A percentile compares a stretch with the other conserved stretches of the same genome.
phyloP scores from a whole-genome alignment of 305 asterid species.

The Plantago rigida region DNA sequence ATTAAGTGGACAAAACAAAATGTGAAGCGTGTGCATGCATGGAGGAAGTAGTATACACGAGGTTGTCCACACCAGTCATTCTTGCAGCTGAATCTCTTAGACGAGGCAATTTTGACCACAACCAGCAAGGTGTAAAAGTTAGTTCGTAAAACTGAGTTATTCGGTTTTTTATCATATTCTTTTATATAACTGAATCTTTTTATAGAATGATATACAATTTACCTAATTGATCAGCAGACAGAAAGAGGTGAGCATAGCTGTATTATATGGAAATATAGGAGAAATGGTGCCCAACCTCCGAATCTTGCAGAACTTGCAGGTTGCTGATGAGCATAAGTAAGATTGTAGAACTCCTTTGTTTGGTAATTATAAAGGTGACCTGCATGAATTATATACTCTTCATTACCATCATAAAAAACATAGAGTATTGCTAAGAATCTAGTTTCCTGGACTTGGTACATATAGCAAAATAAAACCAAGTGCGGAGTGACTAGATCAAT shows the following conservation, averaged over 20 bases:
- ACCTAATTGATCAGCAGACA: background rate
- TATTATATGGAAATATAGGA: slow-evolving; percentile 10
- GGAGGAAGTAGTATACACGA: background rate
- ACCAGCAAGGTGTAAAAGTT: background rate
- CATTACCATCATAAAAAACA: slow-evolving; percentile 23
- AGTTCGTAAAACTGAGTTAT: background rate
- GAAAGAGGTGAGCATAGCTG: slow-evolving; percentile 13
- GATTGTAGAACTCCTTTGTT: slow-evolving; percentile 89
- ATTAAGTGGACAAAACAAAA: no score
- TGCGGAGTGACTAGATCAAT: no score
- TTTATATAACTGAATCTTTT: background rate
- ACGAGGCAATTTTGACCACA: background rate
- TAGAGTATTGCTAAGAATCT: slow-evolving; percentile 8
- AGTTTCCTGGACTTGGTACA: slow-evolving; percentile 20
- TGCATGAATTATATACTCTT: slow-evolving; percentile 34
- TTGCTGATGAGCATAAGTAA: slow-evolving; percentile 88
- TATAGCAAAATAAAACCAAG: slow-evolving; percentile 17
- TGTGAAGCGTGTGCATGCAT: no score
- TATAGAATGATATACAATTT: background rate
- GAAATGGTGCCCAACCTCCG: slow-evolving; percentile 57
- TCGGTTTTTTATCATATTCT: background rate
- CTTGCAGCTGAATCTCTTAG: background rate
- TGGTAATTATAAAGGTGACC: slow-evolving; percentile 94
- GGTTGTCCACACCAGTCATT: background rate
- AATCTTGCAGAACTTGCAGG: slow-evolving; percentile 83